phyloP scores from a whole-genome alignment of 2,329 filamentous ascomycete genomes.

The Thelonectria olida region DNA sequence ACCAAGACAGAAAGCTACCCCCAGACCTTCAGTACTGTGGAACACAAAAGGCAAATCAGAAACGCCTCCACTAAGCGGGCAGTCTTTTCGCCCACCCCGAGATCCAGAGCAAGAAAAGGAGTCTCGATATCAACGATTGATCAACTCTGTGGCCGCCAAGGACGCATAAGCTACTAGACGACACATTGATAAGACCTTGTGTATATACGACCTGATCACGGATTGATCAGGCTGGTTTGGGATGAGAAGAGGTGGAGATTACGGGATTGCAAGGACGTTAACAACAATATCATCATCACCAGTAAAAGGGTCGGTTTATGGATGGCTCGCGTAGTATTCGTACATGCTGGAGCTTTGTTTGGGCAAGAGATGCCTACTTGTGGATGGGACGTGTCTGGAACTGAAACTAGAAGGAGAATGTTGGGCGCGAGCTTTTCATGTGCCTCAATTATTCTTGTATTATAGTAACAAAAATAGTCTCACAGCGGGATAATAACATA shows the following conservation, averaged over 20 bases:
- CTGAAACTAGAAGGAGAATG: no score
- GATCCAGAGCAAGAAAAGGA: slow-evolving; percentile 49
- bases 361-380: no score
- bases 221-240: slow-evolving; percentile 23
- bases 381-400: no score
- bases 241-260: slow-evolving; percentile 19
- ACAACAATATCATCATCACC: no score
- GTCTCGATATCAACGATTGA: slow-evolving; percentile 48
- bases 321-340: slow-evolving; percentile 27
- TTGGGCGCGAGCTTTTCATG: no score
- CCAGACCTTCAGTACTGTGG: slow-evolving; percentile 49
- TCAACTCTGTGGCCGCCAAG: slow-evolving; percentile 48
- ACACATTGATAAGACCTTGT: neutral
- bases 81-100: slow-evolving; percentile 36
- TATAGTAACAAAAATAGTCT: no score
- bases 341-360: no score
- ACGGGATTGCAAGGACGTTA: no score
- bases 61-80: slow-evolving; percentile 25
- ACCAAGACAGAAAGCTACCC: slow-evolving; percentile 32
- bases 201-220: slow-evolving; percentile 29
- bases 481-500: no score
- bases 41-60: slow-evolving; percentile 38
- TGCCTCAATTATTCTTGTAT: no score
- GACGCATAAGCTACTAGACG: slow-evolving; percentile 38
- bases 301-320: slow-evolving; percentile 23